Evolutionary conservation across 1,284 basidiomycete genomes (phyloP), one percentile per base, ranked within the genome.

Genomic region (Mixia osmundae): DNA sequence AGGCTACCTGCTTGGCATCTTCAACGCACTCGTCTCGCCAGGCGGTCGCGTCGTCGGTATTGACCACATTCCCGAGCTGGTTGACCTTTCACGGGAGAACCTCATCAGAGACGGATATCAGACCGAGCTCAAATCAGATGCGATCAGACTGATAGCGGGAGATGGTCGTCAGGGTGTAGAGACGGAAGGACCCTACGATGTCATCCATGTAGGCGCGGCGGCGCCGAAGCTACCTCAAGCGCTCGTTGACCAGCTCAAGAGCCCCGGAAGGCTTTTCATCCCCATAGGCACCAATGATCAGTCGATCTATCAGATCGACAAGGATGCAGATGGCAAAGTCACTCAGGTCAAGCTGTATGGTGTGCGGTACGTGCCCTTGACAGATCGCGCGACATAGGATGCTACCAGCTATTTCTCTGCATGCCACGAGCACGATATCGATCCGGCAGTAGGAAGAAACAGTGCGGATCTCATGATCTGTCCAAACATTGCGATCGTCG

Each of bases 171-270:
- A 68, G 50, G 83, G 83, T 61, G 45, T 21, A 55, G 51, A 40
- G 11, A 2, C 30, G 1, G 35, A 20, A 66, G 82, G 69, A 0
- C 80, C 79, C 0, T 91, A 75, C 53, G 68, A 79, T 45, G 76
- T 71, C 0, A 95, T 95, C 32, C 89, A 97, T 49, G 89, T 95
- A 15, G 89, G 89, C 4, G 89, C 89, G 0, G 85, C 87, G 0
- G 73, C 85, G 0, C 74, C 78, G 0, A 62, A 52, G 0, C 57
- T 83, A n/a, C 83, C 85, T 0, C 54, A 68, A 24, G 54, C 65
- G 0, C 65, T 95, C 0, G 54, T 95, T 19, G 68, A 79, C 11
- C 63, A 89, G 55, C 71, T 95, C 3, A 76, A 74, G 10, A 56
- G 57, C 2, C 82, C 82, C 0, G 89, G 89, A 2, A 62, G 80